These are phyloP conservation scores for Coemansia sp. DNA, from an alignment of 192 early-diverging fungal genomes.

Conservation along the genomic window DNA sequence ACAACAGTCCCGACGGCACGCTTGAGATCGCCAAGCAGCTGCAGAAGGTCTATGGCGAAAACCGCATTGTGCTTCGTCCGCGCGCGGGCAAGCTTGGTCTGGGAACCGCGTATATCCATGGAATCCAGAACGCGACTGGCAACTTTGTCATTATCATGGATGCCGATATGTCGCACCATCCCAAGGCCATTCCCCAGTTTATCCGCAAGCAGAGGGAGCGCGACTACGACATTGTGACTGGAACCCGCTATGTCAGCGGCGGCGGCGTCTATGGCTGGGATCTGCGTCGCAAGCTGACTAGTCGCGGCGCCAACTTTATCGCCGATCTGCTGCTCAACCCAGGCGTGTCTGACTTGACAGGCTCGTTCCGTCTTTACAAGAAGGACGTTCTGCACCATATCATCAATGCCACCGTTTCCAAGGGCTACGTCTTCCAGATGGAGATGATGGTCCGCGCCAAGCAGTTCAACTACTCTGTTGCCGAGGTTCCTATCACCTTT, in stretches of 20 bases:
- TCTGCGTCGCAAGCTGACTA: conserved; percentile 90
- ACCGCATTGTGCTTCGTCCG: conserved; percentile 86
- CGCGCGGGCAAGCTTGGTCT: conserved; percentile 94
- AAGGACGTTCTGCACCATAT: conserved; percentile 81
- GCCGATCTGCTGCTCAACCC: conserved; percentile 85
- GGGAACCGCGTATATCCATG: conserved; percentile 94
- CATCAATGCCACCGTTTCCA: conserved; percentile 85
- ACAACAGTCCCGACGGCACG: conserved; percentile 92
- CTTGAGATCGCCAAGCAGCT: conserved; percentile 90
- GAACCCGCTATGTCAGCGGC: conserved; percentile 81
- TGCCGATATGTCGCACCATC: conserved; percentile 98
- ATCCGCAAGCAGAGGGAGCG: conserved; percentile 79
- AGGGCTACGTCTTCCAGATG: conserved; percentile 99
- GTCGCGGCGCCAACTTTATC: conserved; percentile 95
- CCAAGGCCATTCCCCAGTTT: conserved; percentile 95
- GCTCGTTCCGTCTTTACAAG: conserved; percentile 94
- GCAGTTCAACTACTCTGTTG: conserved; percentile 82
- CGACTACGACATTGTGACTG: conserved; percentile 91
- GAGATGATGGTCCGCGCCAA: conserved; percentile 99
- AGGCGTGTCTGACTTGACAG: conserved; percentile 90
- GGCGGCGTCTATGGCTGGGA: conserved; percentile 99
- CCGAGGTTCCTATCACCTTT: conserved; percentile 96
- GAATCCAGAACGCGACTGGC: conserved; percentile 89
- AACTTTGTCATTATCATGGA: conserved; percentile 98
- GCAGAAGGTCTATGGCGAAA: conserved; percentile 77